phyloP scores from a whole-genome alignment of 129 eudicot genomes.

The Pseudognaphalium luteoalbum region DNA sequence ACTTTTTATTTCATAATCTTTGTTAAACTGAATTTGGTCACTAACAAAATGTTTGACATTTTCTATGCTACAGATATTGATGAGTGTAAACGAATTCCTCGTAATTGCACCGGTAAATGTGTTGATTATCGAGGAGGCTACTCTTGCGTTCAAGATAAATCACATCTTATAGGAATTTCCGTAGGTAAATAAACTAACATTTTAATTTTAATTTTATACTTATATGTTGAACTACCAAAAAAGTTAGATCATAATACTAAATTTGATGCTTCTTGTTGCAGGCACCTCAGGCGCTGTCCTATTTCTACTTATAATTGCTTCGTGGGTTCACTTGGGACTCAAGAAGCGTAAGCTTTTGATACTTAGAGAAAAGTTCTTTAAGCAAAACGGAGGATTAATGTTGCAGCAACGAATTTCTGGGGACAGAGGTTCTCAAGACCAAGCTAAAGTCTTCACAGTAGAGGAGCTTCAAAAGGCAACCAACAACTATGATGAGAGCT shows the following conservation, averaged over 20 bases:
- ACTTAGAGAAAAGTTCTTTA: constrained; percentile 34
- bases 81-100: constrained; percentile 1
- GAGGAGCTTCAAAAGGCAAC: constrained; percentile 46
- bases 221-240: neutral
- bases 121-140: constrained; percentile 17
- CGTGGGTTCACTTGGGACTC: constrained; percentile 26
- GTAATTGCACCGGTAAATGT: constrained; percentile 12
- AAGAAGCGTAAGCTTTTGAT: constrained; percentile 22
- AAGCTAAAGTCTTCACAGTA: constrained; percentile 29
- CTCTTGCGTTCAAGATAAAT: constrained; percentile 16
- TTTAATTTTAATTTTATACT: no score
- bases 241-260: neutral
- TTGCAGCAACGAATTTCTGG: constrained; percentile 36
- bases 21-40: neutral
- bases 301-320: constrained; percentile 12
- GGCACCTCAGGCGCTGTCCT: constrained; percentile 10
- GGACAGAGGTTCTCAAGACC: constrained; percentile 19
- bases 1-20: neutral
- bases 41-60: neutral
- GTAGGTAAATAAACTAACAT: neutral
- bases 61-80: constrained; percentile 19
- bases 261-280: neutral
- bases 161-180: constrained; percentile 1
- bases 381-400: constrained; percentile 51
- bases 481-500: constrained; percentile 40